These are phyloP conservation scores for Sarcodon aspratus DNA, from an alignment of 768 basidiomycete genomes.

Conservation along the genomic window DNA sequence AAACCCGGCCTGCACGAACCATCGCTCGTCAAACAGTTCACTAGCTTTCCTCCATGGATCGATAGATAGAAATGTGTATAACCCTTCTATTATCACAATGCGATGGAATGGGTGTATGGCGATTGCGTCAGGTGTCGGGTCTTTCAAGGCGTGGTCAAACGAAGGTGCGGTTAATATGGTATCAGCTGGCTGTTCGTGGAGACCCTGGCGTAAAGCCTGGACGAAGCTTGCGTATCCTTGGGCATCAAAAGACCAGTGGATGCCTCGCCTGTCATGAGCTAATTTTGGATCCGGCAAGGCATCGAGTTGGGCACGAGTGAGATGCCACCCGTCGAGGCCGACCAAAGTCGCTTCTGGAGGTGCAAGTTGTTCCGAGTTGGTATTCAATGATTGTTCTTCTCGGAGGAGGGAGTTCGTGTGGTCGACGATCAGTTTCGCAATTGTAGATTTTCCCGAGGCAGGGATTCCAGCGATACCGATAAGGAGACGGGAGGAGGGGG, in stretches of 20 bases:
- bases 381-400: background rate
- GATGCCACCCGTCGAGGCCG: conserved; percentile 89
- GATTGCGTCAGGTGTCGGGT: conserved; percentile 56
- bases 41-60: conserved; percentile 65
- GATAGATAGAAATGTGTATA: conserved; percentile 74
- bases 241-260: conserved; percentile 87
- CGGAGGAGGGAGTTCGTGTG: conserved; percentile 35
- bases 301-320: conserved; percentile 69
- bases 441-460: conserved; percentile 79
- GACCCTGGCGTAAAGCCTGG: conserved; percentile 32
- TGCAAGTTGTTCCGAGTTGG: background rate
- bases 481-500: conserved; percentile 35
- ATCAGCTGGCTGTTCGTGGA: conserved; percentile 2
- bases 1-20: conserved; percentile 55
- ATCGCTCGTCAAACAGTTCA: conserved; percentile 60
- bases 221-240: conserved; percentile 62
- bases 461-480: conserved; percentile 73
- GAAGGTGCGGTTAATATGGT: conserved; percentile 55
- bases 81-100: conserved; percentile 79
- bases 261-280: conserved; percentile 73
- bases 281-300: conserved; percentile 61
- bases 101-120: conserved; percentile 53
- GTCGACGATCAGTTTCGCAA: conserved; percentile 48
- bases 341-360: conserved; percentile 45
- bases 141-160: conserved; percentile 83